phyloP scores from a whole-genome alignment of 164 flowering plant genomes.

The Echeveria elegans region DNA sequence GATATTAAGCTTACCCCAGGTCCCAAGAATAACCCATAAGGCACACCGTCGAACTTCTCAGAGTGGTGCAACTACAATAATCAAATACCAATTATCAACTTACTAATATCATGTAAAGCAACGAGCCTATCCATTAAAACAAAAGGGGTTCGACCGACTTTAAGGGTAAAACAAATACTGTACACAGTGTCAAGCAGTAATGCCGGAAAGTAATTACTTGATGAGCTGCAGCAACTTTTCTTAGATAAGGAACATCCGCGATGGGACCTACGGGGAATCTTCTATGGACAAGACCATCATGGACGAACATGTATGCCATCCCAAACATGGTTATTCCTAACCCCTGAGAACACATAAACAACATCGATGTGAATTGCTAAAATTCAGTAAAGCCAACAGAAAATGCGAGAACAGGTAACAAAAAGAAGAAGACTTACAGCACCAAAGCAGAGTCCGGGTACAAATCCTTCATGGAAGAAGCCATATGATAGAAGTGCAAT shows the following conservation, averaged over 20 bases:
- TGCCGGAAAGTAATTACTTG: constrained; percentile 57
- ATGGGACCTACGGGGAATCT: constrained; percentile 93
- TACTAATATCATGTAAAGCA: no score
- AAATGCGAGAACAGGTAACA: no score
- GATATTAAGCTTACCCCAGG: no score
- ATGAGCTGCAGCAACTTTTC: constrained; percentile 82
- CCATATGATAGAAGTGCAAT: constrained; percentile 67
- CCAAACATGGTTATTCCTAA: constrained; percentile 88
- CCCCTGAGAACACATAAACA: constrained; percentile 36
- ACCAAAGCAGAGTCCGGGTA: constrained; percentile 87
- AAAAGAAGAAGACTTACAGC: constrained; percentile 40
- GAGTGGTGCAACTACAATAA: no score
- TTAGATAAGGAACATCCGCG: constrained; percentile 72
- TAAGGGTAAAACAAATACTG: no score
- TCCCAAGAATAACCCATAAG: no score
- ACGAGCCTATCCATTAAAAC: no score
- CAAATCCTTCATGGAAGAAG: constrained; percentile 58
- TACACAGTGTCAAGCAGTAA: no score
- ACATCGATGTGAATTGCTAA: background rate
- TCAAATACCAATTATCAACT: no score
- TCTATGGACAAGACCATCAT: constrained; percentile 88
- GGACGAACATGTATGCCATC: constrained; percentile 95
- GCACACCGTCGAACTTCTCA: no score
- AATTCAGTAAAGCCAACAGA: background rate
- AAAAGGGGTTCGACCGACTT: no score